phyloP scores from a whole-genome alignment of 768 basidiomycete genomes.

The Boletus subcaerulescens region DNA sequence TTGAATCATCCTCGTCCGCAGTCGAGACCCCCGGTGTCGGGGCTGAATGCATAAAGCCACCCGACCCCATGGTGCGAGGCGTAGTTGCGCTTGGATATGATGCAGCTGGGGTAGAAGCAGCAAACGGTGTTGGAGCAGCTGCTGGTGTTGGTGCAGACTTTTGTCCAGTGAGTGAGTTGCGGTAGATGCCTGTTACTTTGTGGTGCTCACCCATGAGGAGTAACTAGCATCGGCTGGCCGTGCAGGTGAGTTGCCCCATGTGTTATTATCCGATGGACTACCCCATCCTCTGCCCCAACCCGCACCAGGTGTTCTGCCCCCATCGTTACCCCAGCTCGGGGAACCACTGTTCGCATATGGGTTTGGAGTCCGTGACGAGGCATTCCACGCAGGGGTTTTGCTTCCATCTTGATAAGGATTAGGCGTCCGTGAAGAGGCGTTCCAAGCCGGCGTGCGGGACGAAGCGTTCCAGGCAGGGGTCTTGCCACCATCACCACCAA shows the following conservation, averaged over 20 bases:
- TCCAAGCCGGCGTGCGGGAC: conserved; percentile 56
- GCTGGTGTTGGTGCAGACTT: conserved; percentile 39
- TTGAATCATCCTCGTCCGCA: conserved; percentile 29
- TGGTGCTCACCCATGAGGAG: conserved; percentile 32
- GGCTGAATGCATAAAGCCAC: conserved; percentile 24
- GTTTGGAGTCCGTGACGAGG: conserved; percentile 49
- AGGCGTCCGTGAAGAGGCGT: conserved; percentile 48
- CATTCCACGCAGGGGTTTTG: conserved; percentile 16
- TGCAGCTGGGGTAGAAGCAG: conserved; percentile 30
- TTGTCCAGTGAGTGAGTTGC: conserved; percentile 3
- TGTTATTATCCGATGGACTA: conserved; percentile 16
- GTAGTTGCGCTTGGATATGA: conserved; percentile 33
- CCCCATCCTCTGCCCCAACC: conserved; percentile 34
- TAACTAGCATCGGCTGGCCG: conserved; percentile 32
- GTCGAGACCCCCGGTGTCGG: conserved; percentile 30
- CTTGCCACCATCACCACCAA: conserved; percentile 50
- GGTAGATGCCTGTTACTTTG: conserved; percentile 19
- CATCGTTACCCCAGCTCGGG: conserved; percentile 31
- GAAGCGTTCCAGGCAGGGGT: conserved; percentile 65
- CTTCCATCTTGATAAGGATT: conserved; percentile 43
- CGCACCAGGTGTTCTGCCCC: conserved; percentile 53
- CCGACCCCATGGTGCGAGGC: conserved; percentile 28
- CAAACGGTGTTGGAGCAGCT: conserved; percentile 39
- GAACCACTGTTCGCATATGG: conserved; percentile 36
- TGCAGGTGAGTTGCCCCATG: conserved; percentile 32